Evolutionary conservation across 108 stramenopile genomes (phyloP).

Genomic region (Schizochytrium sp.): DNA sequence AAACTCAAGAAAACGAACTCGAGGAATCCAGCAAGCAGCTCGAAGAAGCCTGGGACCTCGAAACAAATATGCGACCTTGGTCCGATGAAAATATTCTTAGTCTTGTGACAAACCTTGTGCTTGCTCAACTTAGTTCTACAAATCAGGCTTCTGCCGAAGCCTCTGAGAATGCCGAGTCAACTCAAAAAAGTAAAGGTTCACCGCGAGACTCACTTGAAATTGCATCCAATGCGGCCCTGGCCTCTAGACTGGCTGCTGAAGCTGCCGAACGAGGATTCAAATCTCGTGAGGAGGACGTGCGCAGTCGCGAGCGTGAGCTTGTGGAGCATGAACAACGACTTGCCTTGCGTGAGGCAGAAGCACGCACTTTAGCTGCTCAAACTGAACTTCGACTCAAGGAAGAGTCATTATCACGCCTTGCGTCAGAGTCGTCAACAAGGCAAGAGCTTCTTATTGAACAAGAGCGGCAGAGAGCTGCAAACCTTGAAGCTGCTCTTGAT

Average conservation of each 20-base stretch:
- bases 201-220: background rate
- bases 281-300: slow-evolving; percentile 16
- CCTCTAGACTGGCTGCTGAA: slow-evolving; percentile 43
- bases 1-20: background rate
- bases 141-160: background rate
- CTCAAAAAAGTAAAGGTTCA: background rate
- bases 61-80: background rate
- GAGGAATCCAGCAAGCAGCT: background rate
- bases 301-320: background rate
- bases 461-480: background rate
- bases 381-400: background rate
- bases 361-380: background rate
- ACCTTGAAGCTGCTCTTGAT: background rate
- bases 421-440: background rate
- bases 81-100: slow-evolving; percentile 7
- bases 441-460: background rate
- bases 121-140: background rate
- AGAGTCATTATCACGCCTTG: background rate
- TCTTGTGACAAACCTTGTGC: slow-evolving; percentile 31
- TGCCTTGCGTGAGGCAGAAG: background rate
- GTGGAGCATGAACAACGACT: background rate
- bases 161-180: background rate
- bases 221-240: slow-evolving; percentile 9
- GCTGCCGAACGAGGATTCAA: background rate
- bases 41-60: background rate